These are phyloP conservation scores for Nicotiana paniculata DNA, from an alignment of 257 asterid species.

Conservation along the genomic window DNA sequence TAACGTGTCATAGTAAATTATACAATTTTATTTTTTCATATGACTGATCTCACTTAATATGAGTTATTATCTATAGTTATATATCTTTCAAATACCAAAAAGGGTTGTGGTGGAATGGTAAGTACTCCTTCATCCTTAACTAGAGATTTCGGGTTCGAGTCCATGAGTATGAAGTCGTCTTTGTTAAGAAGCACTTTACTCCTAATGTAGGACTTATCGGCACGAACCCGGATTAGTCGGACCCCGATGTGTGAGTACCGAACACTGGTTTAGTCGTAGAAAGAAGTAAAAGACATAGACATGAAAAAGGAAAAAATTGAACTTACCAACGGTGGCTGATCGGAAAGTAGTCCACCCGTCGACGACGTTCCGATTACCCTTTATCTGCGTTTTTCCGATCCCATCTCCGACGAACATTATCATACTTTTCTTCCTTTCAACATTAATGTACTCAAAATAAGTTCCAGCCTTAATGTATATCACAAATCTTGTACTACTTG, in stretches of 20 bases:
- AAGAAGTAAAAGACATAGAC: not conserved
- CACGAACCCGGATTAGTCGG: too few relatives aligned
- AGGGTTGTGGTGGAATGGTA: too few relatives aligned
- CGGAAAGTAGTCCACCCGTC: slow-evolving; percentile 95
- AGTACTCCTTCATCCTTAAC: too few relatives aligned
- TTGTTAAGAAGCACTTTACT: too few relatives aligned
- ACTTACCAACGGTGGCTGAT: slow-evolving; percentile 81
- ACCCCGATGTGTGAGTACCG: too few relatives aligned
- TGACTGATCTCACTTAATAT: not conserved
- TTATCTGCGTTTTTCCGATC: slow-evolving; percentile 70
- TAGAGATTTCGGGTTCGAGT: too few relatives aligned
- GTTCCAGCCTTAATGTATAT: slow-evolving; percentile 72
- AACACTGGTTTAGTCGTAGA: too few relatives aligned
- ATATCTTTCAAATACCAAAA: too few relatives aligned
- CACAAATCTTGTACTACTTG: slow-evolving; percentile 57
- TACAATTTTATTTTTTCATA: not conserved
- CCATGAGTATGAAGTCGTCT: too few relatives aligned
- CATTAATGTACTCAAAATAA: slow-evolving; percentile 69
- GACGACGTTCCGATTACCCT: slow-evolving; percentile 73
- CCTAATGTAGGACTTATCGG: too few relatives aligned
- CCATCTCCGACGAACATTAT: slow-evolving; percentile 86
- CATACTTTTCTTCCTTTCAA: slow-evolving; percentile 36
- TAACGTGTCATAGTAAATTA: not conserved
- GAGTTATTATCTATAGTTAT: too few relatives aligned
- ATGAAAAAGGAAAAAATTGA: not conserved